phyloP scores from a whole-genome alignment of 176 grass and related monocot genomes.

The Elaeis guineensis region DNA sequence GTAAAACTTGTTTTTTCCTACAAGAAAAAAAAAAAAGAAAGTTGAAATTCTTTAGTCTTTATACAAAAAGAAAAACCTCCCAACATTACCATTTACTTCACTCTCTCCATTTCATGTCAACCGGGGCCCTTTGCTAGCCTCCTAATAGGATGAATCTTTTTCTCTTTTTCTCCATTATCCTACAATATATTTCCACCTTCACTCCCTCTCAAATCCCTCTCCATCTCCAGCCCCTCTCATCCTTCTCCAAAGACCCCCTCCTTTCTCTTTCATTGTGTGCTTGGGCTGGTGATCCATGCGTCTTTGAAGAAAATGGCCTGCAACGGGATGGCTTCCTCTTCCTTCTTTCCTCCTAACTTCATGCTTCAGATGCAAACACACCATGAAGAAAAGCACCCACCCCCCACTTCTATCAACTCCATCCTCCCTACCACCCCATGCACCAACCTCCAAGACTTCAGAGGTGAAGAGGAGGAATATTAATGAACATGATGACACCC shows the following conservation, averaged over 20 bases:
- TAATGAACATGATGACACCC: neutral
- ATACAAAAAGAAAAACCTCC: no score
- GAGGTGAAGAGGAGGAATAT: conserved; percentile 16
- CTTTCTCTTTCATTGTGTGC: conserved; percentile 2
- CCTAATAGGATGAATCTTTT: neutral
- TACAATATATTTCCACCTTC: neutral
- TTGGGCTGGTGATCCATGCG: neutral
- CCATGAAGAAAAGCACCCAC: conserved; percentile 49
- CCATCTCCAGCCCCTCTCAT: conserved; percentile 31
- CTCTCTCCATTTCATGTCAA: conserved; percentile 21
- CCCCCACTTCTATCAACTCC: conserved; percentile 8
- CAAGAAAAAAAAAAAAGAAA: no score
- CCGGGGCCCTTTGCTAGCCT: conserved; percentile 9
- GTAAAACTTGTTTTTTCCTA: no score
- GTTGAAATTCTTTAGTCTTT: no score
- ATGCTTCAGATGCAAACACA: conserved; percentile 72
- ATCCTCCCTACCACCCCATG: conserved; percentile 46
- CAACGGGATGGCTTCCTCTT: conserved; percentile 76
- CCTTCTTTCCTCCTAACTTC: conserved; percentile 90
- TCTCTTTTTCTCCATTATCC: neutral
- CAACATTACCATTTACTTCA: conserved; percentile 18
- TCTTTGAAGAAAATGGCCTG: conserved; percentile 61
- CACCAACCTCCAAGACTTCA: conserved; percentile 65
- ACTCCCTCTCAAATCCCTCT: conserved; percentile 32
- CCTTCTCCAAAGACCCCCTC: conserved; percentile 4